Conservation (phyloP, 2,329 filamentous ascomycete genomes). For the Alternaria sp. region DNA sequence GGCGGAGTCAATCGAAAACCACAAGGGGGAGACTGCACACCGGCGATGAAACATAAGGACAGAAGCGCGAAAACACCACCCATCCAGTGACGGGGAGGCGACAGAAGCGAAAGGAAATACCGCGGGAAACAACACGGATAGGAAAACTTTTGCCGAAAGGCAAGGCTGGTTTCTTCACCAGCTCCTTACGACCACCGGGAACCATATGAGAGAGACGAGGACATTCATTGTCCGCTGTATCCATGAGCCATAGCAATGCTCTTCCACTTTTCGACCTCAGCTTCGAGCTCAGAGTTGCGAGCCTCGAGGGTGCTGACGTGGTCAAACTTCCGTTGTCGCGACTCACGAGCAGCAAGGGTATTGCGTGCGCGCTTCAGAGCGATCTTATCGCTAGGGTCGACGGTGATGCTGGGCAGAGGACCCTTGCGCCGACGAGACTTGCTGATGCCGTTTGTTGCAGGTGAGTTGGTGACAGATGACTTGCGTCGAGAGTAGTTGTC, state of each 20-base stretch:
- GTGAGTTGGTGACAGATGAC: slow-evolving; percentile 53
- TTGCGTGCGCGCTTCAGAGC: slow-evolving; percentile 94
- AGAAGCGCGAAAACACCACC: slow-evolving; percentile 16
- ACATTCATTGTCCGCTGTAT: slow-evolving; percentile 45
- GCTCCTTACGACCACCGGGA: slow-evolving; percentile 42
- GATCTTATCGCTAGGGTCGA: slow-evolving; percentile 75
- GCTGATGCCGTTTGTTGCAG: slow-evolving; percentile 72
- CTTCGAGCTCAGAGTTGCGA: slow-evolving; percentile 72
- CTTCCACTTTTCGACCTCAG: slow-evolving; percentile 53
- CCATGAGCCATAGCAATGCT: slow-evolving; percentile 48
- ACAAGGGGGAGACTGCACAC: slow-evolving; percentile 45
- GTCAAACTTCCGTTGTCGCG: slow-evolving; percentile 82
- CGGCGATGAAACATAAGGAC: slow-evolving; percentile 27
- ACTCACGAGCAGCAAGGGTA: slow-evolving; percentile 91
- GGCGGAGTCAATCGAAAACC: slow-evolving; percentile 48
- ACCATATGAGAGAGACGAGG: slow-evolving; percentile 35
- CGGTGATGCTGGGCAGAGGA: slow-evolving; percentile 77
- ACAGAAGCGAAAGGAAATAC: slow-evolving; percentile 8
- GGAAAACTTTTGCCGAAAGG: slow-evolving; percentile 36
- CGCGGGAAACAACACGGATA: slow-evolving; percentile 16
- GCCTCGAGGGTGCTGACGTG: slow-evolving; percentile 77
- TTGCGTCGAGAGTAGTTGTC: slow-evolving; percentile 48
- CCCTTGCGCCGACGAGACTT: slow-evolving; percentile 77
- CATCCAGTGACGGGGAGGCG: slow-evolving; percentile 9
- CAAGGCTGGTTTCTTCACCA: slow-evolving; percentile 44